Percentiles rank a stretch among this genome's conserved stretches.
Evolutionary conservation across 441 rosid genomes (phyloP).

Genomic region (Pelargonium cotyledonis): DNA sequence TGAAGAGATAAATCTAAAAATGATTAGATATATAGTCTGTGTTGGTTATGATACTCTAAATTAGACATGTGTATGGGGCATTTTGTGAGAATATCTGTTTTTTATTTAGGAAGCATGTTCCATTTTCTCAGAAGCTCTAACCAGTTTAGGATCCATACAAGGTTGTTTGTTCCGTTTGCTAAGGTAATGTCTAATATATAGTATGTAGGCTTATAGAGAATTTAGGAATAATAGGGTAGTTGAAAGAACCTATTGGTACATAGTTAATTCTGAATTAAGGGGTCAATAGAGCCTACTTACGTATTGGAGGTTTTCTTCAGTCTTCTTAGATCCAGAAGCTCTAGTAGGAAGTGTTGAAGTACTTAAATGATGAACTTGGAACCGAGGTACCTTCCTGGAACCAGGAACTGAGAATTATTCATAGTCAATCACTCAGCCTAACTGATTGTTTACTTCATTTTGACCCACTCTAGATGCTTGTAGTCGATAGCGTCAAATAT

Average conservation of each 20-base stretch:
- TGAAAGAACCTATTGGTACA: not conserved
- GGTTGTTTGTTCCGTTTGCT: not conserved
- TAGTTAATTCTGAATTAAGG: not conserved
- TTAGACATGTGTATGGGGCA: too few species aligned
- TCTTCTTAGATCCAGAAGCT: not conserved
- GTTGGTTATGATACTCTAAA: too few species aligned
- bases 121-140: too few species aligned
- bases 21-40: too few species aligned
- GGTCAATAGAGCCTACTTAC: not conserved
- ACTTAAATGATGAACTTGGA: not conserved
- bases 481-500: not conserved
- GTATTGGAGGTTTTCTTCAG: not conserved
- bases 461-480: not conserved
- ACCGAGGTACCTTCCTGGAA: not conserved
- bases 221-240: not conserved
- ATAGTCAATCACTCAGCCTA: not conserved
- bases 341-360: not conserved
- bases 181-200: not conserved
- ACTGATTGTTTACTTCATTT: not conserved
- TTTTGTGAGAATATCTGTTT: too few species aligned
- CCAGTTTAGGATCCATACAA: too few species aligned
- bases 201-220: not conserved
- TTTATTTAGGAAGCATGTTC: too few species aligned
- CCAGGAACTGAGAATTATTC: not conserved
- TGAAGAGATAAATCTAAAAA: too few species aligned